Base-by-base conservation (phyloP, 345 rosid species). In the Camelina neglecta region DNA sequence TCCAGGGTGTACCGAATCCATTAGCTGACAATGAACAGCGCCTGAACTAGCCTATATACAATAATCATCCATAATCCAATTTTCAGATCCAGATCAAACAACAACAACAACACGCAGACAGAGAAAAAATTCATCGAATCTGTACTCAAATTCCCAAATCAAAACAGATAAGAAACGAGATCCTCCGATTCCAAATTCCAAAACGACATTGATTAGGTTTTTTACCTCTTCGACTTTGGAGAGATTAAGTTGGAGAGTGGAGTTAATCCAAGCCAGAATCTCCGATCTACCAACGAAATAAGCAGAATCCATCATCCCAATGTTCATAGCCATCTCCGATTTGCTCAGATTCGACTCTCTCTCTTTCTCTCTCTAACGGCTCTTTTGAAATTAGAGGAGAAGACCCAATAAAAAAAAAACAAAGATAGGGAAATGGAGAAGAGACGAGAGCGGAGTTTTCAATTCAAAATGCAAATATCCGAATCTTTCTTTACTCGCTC, bases 221-320 rank as follows among this genome's bases (percentile, higher is more conserved):
- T 8, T 8, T 69, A 90, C 98, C 95, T 96, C 99, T 88, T 93
- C 99, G 55, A 96, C 99, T 88, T 88, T 96, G 77, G 98, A 86
- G 81, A 96, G 89, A 72, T 79, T 89, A 74, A 96, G 97, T 31
- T 86, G 96, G 50, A 93, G 95, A 72, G 91, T 86, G 56, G 93
- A 84, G 85, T 91, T 96, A 77, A 96, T 89, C 99, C 97, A 96
- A 1, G 96, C 72, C 65, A 96, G 96, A 77, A 96, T 93, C 88
- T 93, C 97, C 29, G 97, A 88, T 93, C 99, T 85, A 2, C 97
- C 97, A 3, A 96, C 99, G 82, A 96, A 93, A 55, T 93, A 96
- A 8, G 96, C 98, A 0, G 79, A 47, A 53, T 91, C 99, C 99
- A 96, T 91, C 95, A 87, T 89, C 36, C 98, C 98, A 77, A 93